Evolutionary conservation across 306 rosid genomes (phyloP), one percentile per base, ranked within the genome.

Genomic region (Erythrophleum fordii): DNA sequence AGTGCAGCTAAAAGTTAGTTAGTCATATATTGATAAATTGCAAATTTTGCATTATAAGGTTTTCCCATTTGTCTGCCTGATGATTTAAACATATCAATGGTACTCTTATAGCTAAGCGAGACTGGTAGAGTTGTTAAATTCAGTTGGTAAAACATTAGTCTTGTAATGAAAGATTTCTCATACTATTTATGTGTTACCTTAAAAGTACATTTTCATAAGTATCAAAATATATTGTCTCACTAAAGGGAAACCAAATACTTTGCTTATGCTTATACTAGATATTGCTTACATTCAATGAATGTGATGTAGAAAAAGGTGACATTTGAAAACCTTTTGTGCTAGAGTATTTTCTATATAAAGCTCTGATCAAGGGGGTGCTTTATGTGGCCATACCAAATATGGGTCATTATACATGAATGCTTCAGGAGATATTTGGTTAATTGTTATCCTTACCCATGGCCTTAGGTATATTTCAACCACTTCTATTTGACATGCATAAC

Each of bases 141-240:
- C n/a, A n/a, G n/a, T n/a, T n/a, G n/a, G n/a, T n/a, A n/a, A n/a
- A n/a, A n/a, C n/a, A n/a, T n/a, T n/a, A n/a, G n/a, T n/a, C 62
- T 60, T 62, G 34, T 10, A 64, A 69, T 75, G 76, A 61, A 84
- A 84, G 46, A 64, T 61, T 5, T 70, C 28, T 79, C 87, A 79
- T 60, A 31, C 84, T 74, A 29, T 16, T 59, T 4, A 11, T 83
- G 37, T 79, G 73, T 49, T 29, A 34, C 74, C 61, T 25, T 64
- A 22, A 73, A 42, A 62, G 37, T 67, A 25, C 12, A 7, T 53
- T 39, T 23, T 78, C 26, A 7, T 62, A 6, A 34, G 61, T 20
- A 60, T 75, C 35, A 8, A 20, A 34, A 25, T 78, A 42, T 49
- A 72, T 72, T 75, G 18, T 73, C 72, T 17, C 49, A 9, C 34